Evolutionary conservation across 2,329 filamentous ascomycete genomes (phyloP), one percentile per base, ranked within the genome.

Genomic region (Aciculosporium take): DNA sequence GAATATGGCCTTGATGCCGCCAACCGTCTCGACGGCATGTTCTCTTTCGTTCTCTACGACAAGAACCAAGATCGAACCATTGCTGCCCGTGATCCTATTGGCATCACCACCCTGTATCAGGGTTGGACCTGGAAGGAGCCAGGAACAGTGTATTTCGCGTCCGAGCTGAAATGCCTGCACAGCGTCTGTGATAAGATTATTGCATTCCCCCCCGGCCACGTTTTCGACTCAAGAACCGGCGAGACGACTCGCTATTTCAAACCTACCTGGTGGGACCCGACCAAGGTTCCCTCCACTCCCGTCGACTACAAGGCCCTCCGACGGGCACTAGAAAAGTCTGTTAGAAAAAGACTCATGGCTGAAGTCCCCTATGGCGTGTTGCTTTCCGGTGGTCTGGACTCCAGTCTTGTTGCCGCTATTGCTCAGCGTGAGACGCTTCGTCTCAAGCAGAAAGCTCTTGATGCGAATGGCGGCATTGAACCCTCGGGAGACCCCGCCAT

Each of bases 1-100:
- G 79, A 96, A 65, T 76, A 93, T 74, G 91, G 80, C 56, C 72
- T 93, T 52, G 87, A 96, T 57, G 86, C 89, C 44, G 88, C 91
- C 47, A 91, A 89, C 65, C 72, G 86, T 64, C 79, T 98, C 52
- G 91, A 98, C 62, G 91, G 91, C 69, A 98, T 98, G 91, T 98
- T 98, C 75, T 95, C 89, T 13, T 98, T 93, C 68, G 88, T 98
- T 43, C 76, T 98, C 40, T 94, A 94, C 66, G 91, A 98, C 70
- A 94, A 94, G 75, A 81, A 77, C 52, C 79, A 87, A 63, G 84
- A 98, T 70, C 82, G 91, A 51, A 84, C 87, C 48, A 79, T 98
- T 57, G 91, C 91, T 44, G 91, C 91, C 42, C 81, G 91, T 59
- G 91, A 98, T 62, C 91, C 91, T 28, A 95, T 98, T 55, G 91